phyloP scores from a whole-genome alignment of 73 alveolate genomes.

The Chromera velia region DNA sequence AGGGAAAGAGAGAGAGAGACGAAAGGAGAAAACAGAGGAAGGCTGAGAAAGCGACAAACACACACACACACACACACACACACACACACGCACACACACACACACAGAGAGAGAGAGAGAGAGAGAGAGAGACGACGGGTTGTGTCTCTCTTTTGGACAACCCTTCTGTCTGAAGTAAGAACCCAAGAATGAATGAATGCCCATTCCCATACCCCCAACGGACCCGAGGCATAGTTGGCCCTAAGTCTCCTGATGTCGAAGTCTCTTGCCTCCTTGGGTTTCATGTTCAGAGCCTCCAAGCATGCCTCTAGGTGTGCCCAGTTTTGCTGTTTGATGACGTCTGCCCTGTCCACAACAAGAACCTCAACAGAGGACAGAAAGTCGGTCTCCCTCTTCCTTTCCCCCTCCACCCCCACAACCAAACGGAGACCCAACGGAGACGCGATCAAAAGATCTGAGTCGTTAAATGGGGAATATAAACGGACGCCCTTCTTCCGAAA shows the following conservation, averaged over 20 bases:
- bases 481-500: background rate
- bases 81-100: no score
- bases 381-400: background rate
- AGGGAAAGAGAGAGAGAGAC: no score
- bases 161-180: background rate
- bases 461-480: background rate
- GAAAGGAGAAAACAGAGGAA: no score
- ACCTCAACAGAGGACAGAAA: background rate
- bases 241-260: background rate
- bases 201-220: background rate
- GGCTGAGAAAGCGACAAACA: no score
- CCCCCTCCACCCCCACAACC: background rate
- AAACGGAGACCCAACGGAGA: background rate
- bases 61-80: background rate
- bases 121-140: background rate
- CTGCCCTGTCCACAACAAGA: background rate
- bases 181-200: background rate
- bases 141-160: no score
- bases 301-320: background rate
- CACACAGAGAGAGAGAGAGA: background rate
- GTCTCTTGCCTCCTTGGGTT: background rate
- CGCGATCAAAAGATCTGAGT: background rate
- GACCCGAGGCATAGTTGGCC: background rate
- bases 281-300: background rate
- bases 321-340: background rate